These are phyloP conservation scores for Rhododendron vialii DNA, from an alignment of 148 eudicot species.

Conservation along the genomic window DNA sequence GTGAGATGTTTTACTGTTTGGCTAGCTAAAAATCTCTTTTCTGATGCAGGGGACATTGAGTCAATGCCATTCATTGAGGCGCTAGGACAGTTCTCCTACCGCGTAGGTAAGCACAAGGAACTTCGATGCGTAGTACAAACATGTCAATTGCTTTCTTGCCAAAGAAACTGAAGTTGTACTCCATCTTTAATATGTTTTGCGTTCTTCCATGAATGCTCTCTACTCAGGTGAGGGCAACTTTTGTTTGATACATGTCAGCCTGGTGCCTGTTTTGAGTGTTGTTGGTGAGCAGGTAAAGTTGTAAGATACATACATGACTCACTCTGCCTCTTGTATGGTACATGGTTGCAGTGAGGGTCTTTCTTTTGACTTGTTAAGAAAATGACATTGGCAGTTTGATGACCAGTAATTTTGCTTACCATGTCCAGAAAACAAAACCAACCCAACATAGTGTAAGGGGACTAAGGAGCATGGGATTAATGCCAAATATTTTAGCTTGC, in stretches of 20 bases:
- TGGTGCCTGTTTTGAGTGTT: slow-evolving; percentile 85
- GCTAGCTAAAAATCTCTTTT: not conserved
- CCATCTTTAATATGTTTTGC: not conserved
- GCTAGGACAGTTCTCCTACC: slow-evolving; percentile 86
- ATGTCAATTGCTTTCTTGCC: not conserved
- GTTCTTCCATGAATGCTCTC: slow-evolving; percentile 2
- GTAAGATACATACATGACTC: not conserved
- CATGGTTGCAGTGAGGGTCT: not conserved
- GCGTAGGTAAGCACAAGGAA: slow-evolving; percentile 60
- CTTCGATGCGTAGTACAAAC: not conserved
- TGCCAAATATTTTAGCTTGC: slow-evolving; percentile 86
- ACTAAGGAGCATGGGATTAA: slow-evolving; percentile 82
- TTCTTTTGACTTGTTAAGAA: not conserved
- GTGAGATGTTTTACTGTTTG: not conserved
- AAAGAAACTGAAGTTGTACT: not conserved
- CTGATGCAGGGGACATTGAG: slow-evolving; percentile 78
- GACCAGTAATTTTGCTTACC: slow-evolving; percentile 10
- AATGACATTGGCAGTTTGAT: slow-evolving; percentile 6
- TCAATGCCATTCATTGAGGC: slow-evolving; percentile 98
- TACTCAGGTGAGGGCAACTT: slow-evolving; percentile 79
- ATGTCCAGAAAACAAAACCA: slow-evolving; percentile 90
- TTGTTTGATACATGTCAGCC: slow-evolving; percentile 94
- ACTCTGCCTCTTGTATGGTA: not conserved
- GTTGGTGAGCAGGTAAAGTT: slow-evolving; percentile 92
- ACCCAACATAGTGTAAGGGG: slow-evolving; percentile 96